These are phyloP conservation scores for Aureobasidium sp. DNA, from an alignment of 2,329 filamentous ascomycete species.

Conservation along the genomic window DNA sequence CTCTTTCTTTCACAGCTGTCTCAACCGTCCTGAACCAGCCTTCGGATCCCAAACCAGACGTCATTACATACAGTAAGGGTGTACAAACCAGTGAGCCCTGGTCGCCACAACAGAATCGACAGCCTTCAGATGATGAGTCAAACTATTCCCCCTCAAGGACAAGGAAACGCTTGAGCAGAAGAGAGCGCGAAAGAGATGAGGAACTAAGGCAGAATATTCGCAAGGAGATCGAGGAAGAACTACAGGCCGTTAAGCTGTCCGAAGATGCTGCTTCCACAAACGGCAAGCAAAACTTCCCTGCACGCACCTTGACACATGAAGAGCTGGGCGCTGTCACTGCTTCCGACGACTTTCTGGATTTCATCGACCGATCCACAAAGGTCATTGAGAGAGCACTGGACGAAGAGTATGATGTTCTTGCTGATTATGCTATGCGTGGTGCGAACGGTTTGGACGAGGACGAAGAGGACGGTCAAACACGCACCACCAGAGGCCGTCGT, in stretches of 20 bases:
- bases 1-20: slow-evolving; percentile 64
- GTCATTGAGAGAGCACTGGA: slow-evolving; percentile 94
- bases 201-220: slow-evolving; percentile 79
- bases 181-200: slow-evolving; percentile 77
- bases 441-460: slow-evolving; percentile 72
- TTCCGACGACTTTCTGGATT: slow-evolving; percentile 89
- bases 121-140: slow-evolving; percentile 57
- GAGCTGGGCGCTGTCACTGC: slow-evolving; percentile 86
- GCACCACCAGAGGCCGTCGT: slow-evolving; percentile 63
- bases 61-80: slow-evolving; percentile 94
- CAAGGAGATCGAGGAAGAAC: slow-evolving; percentile 86
- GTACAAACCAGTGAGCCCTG: slow-evolving; percentile 84
- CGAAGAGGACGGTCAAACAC: slow-evolving; percentile 60
- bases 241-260: slow-evolving; percentile 59
- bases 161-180: slow-evolving; percentile 69
- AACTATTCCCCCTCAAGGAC: slow-evolving; percentile 45
- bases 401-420: slow-evolving; percentile 91
- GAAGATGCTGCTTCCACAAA: slow-evolving; percentile 40
- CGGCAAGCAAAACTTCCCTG: slow-evolving; percentile 56
- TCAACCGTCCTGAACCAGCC: slow-evolving; percentile 76
- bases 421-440: slow-evolving; percentile 82
- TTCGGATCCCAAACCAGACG: slow-evolving; percentile 63
- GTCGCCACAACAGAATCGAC: slow-evolving; percentile 47
- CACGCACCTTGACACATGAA: slow-evolving; percentile 71
- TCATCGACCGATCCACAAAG: slow-evolving; percentile 91